Evolutionary conservation across 352 stramenopile genomes (phyloP).

Genomic region (Globisporangium perplexum): DNA sequence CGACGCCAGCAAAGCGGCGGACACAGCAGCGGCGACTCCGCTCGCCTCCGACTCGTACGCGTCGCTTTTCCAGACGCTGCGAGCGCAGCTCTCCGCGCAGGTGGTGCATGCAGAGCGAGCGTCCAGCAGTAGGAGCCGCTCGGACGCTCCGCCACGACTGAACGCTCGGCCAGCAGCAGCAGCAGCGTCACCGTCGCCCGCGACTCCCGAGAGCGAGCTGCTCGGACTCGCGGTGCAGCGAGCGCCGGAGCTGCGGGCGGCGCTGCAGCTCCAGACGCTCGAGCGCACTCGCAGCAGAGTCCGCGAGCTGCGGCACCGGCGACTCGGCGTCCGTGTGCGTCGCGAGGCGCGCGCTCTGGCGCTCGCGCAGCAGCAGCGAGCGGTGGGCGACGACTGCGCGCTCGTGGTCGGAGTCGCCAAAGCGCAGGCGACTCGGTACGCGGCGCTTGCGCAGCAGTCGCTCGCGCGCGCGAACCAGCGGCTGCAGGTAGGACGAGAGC

Average conservation of each 20-base stretch:
- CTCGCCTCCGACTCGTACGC: slow-evolving; percentile 1
- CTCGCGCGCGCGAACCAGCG: slow-evolving; percentile 1
- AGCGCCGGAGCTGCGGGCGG: neutral
- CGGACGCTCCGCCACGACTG: neutral
- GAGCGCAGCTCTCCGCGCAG: slow-evolving; percentile 8
- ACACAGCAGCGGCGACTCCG: too few relatives aligned
- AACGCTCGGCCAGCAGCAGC: slow-evolving; percentile 7
- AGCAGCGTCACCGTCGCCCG: neutral
- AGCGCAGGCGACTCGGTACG: neutral
- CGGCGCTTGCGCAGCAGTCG: slow-evolving; percentile 5
- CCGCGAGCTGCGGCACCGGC: slow-evolving; percentile 2
- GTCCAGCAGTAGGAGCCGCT: neutral
- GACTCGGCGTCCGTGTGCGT: neutral
- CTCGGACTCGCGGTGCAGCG: neutral
- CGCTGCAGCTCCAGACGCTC: slow-evolving; percentile 1
- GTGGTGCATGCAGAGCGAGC: neutral
- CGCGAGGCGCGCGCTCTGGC: neutral
- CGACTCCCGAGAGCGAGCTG: neutral
- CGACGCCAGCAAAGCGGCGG: neutral
- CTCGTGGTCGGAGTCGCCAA: slow-evolving; percentile 1
- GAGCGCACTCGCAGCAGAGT: neutral
- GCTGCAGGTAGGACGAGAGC: slow-evolving; percentile 14
- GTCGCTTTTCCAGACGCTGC: slow-evolving; percentile 11
- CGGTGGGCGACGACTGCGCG: slow-evolving; percentile 8
- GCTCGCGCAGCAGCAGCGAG: slow-evolving; percentile 8